phyloP scores from a whole-genome alignment of 805 yeast genomes.

The Starmerella tilneyi region DNA sequence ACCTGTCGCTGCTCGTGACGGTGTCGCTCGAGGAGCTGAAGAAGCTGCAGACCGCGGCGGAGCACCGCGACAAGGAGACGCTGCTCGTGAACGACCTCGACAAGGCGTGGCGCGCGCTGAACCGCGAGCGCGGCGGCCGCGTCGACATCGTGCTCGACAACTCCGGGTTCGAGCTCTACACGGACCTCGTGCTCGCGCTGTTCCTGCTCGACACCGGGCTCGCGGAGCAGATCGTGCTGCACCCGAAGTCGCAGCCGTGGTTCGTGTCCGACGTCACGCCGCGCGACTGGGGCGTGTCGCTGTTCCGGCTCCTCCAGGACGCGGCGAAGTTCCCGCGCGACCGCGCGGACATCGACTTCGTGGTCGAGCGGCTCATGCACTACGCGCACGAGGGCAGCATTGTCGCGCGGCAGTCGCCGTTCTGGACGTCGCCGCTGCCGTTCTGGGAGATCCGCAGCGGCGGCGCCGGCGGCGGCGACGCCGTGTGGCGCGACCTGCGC shows the following conservation, averaged over 20 bases:
- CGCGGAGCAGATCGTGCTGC: conserved; percentile 56
- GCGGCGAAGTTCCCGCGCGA: conserved; percentile 41
- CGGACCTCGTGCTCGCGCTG: conserved; percentile 61
- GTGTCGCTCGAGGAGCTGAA: conserved; percentile 66
- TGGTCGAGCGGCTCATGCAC: conserved; percentile 39
- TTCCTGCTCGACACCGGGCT: conserved; percentile 64
- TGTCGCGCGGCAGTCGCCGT: conserved; percentile 48
- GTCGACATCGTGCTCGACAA: conserved; percentile 83
- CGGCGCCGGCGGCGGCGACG: conserved; percentile 49
- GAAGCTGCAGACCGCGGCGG: conserved; percentile 74
- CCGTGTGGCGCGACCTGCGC: conserved; percentile 49
- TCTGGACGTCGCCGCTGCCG: conserved; percentile 77
- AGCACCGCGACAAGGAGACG: conserved; percentile 70
- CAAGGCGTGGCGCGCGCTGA: conserved; percentile 46
- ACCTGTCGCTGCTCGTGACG: conserved; percentile 76
- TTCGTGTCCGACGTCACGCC: conserved; percentile 94
- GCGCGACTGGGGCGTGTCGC: conserved; percentile 51
- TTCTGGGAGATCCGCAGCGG: conserved; percentile 56
- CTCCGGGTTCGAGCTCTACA: conserved; percentile 88
- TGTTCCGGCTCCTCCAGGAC: conserved; percentile 49
- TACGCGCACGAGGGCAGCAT: conserved; percentile 42
- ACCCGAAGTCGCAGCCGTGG: conserved; percentile 90
- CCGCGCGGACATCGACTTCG: conserved; percentile 38
- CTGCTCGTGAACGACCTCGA: conserved; percentile 68
- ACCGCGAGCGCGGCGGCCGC: conserved; percentile 33